Evolutionary conservation across 2,329 filamentous ascomycete genomes (phyloP), one percentile per base, ranked within the genome.

Genomic region (Penicillium sclerotigenum): DNA sequence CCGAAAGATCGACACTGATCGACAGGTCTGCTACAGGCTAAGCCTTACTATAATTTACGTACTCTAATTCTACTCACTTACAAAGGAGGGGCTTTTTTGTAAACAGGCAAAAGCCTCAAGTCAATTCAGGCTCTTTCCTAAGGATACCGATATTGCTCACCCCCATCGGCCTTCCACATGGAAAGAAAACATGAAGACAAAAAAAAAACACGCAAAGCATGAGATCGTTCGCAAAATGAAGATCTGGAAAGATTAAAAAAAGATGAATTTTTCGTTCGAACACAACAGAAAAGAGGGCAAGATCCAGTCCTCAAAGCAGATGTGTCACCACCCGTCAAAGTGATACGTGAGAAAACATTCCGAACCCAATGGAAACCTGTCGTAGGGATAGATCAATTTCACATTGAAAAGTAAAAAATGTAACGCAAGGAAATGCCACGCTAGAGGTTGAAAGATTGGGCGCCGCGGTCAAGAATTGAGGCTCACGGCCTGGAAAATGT

Each of bases 321-420:
- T 29, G 37, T 28, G 43, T 50, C 49, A 55, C 46, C 45, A 47
- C 52, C 34, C 54, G 31, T 51, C 29, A 38, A 52, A 47, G 26
- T 29, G 24, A 63, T 49, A 58, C 52, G 42, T 49, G 42, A 57
- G 38, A 52, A 36, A 47, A 46, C 20, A 16, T 42, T 45, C 56
- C 36, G 33, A 47, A 43, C 34, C 22, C 47, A 56, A 57, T 50
- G 40, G 28, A 41, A 29, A 42, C 26, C 45, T 36, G 45, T 51
- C 34, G 33, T 43, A 47, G 31, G 42, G 54, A 47, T 43, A 42
- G 47, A 48, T 59, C 57, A 57, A 59, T 47, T 45, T 48, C 54
- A 52, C 49, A 56, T 56, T 56, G 54, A 50, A 43, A 9, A 26
- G 24, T 52, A 56, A 51, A 52, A 52, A 57, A 48, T 45, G 41